Base-by-base conservation (phyloP, 192 early-diverging fungal genomes). In the Linnemannia zychae region DNA sequence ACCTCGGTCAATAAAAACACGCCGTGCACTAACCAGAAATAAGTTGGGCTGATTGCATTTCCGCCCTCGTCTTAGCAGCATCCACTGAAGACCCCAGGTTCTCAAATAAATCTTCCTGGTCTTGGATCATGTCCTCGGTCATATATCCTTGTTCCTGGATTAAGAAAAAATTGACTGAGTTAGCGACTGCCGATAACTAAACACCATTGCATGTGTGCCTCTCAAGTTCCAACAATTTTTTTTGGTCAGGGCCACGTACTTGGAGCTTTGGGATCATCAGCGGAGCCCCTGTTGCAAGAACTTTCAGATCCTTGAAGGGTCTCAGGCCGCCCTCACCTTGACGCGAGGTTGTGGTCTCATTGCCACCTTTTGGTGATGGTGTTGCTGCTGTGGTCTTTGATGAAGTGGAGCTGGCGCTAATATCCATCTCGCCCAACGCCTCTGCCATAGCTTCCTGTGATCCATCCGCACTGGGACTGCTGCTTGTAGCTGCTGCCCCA, bases 111-210 rank as follows among this genome's bases (percentile, higher is more conserved):
- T 90, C 86, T 74, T 96, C 95, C 75, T 95, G 96, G 69, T 96
- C 93, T 1, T 91, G 88, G 37, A 97, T 82, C 96, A 96, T 95
- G 86, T 98, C 97, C 79, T 96, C 95, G 0, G 97, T 97, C 91
- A 98, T 89, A 18, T 93, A 90, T 0, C 95, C 95, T 5, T 91
- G 81, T 24, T 95, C 90, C 91, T 95, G 88, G 16, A 49, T 36
- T 17, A 52, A 34, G 52, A 11, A 9, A 47, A 24, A 20, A 9
- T 31, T 71, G 37, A 15, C 4, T 15, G 37, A 22, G 18, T 53
- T 20, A 71, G 49, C 34, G 34, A 49, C 31, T 46, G 36, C 7
- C 15, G 13, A 50, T 18, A 44, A 60, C 53, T 12, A 7, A 28
- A 38, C 22, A 18, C 3, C 4, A 40, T 20, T 31, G 40, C 65